Evolutionary conservation across 805 yeast genomes (phyloP), one percentile per base, ranked within the genome.

Genomic region (Metschnikowia lunata): DNA sequence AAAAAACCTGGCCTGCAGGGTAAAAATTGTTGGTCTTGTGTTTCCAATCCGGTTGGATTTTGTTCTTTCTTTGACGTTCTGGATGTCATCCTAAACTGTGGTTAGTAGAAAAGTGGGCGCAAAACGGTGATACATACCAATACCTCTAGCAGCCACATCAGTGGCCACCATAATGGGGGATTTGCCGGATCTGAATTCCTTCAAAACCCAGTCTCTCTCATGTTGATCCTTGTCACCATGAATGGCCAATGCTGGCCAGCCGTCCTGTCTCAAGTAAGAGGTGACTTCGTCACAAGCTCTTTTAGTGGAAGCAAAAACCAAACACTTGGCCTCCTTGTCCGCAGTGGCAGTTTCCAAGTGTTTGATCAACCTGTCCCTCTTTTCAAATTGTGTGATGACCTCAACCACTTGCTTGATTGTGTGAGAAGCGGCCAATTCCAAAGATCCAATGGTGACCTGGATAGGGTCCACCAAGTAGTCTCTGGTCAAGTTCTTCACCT

Each of bases 141-240:
- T 89, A 82, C 99, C 99, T 80, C 99, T 87, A 56, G 99, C 97
- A 52, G 99, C 99, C 67, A 93, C 99, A 71, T 93, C 99, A 54
- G 99, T 93, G 51, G 99, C 99, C 65, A 90, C 96, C 97, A 93
- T 89, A 62, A 93, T 84, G 54, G 97, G 96, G 44, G 95, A 82
- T 69, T 83, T 86, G 59, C 98, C 98, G 49, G 80, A 63, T 79
- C 85, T 87, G 77, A 93, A 93, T 72, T 91, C 97, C 57, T 74
- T 78, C 69, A 93, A 75, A 58, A 91, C 98, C 98, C 98, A 93
- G 74, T 93, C 98, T 79, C 99, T 90, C 74, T 93, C 98, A 66
- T 83, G 79, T 76, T 93, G 99, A 61, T 85, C 88, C 71, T 93
- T 93, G 72, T 93, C 99, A 76, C 99, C 99, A 67, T 93, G 99